A percentile compares a stretch with the other conserved stretches of the same genome.
These are phyloP conservation scores for Suillus ampliporus DNA, from an alignment of 768 basidiomycete species.

Conservation along the genomic window DNA sequence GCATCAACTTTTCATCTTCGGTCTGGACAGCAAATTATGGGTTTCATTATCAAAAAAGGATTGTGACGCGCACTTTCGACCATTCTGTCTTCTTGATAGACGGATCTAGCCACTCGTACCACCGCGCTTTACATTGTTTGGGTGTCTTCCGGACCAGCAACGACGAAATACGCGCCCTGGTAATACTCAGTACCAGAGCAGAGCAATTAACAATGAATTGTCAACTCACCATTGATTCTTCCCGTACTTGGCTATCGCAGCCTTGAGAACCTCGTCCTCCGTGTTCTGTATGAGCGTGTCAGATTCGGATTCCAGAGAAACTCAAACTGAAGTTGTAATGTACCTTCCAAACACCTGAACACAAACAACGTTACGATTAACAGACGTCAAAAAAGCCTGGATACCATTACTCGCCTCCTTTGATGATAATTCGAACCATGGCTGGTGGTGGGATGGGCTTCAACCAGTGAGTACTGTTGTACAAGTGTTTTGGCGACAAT, in stretches of 20 bases:
- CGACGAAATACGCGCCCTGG: conserved; percentile 96
- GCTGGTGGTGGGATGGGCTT: conserved; percentile 2
- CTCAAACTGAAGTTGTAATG: conserved; percentile 1
- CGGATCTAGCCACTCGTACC: conserved; percentile 99
- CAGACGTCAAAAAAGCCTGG: background rate
- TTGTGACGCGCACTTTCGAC: conserved; percentile 76
- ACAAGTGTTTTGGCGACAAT: background rate
- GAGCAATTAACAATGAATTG: conserved; percentile 12
- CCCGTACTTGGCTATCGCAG: conserved; percentile 96
- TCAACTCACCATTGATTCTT: conserved; percentile 88
- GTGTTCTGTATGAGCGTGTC: conserved; percentile 66
- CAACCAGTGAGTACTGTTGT: background rate
- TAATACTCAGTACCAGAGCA: conserved; percentile 8
- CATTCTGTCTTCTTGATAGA: conserved; percentile 99
- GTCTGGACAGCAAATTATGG: conserved; percentile 53
- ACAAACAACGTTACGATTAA: conserved; percentile 4
- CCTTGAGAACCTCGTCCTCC: conserved; percentile 98
- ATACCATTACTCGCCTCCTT: conserved; percentile 65
- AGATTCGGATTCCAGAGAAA: conserved; percentile 7
- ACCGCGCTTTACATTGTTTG: conserved; percentile 98
- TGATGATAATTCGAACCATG: conserved; percentile 92
- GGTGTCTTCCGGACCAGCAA: conserved; percentile 97
- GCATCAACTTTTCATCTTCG: conserved; percentile 97
- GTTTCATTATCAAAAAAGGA: background rate
- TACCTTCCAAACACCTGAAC: conserved; percentile 84